Percentiles rank a stretch among this genome's conserved stretches.
Evolutionary conservation across 2,329 filamentous ascomycete genomes (phyloP).

Genomic region (Aureobasidium sp.): DNA sequence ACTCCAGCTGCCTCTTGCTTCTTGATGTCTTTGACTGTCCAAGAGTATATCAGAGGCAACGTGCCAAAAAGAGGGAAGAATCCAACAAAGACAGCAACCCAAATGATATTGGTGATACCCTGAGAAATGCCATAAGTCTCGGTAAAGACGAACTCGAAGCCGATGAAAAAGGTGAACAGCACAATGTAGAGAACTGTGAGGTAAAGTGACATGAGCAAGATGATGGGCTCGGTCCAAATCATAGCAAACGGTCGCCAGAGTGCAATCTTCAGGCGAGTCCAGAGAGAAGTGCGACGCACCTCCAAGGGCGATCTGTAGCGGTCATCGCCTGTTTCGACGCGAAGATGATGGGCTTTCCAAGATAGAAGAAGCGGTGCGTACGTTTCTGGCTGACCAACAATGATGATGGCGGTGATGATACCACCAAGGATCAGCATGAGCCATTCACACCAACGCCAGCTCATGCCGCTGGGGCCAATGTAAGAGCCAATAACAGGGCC

Average conservation of each 20-base stretch:
- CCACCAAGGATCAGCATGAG: conserved; percentile 29
- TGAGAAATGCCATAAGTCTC: conserved; percentile 35
- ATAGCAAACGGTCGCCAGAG: conserved; percentile 19
- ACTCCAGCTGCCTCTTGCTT: conserved; percentile 11
- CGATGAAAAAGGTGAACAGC: conserved; percentile 46
- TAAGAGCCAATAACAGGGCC: conserved; percentile 19
- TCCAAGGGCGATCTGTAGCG: conserved; percentile 20
- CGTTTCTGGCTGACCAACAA: conserved; percentile 44
- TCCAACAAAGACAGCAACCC: conserved; percentile 38
- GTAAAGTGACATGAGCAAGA: conserved; percentile 43
- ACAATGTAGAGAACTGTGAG: conserved; percentile 46
- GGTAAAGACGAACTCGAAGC: conserved; percentile 44
- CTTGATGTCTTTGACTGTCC: conserved; percentile 13
- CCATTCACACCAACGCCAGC: conserved; percentile 36
- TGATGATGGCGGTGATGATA: conserved; percentile 21
- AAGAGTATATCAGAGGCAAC: conserved; percentile 12
- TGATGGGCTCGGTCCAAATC: conserved; percentile 32
- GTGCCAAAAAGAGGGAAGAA: conserved; percentile 19
- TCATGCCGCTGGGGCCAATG: conserved; percentile 16
- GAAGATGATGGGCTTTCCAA: conserved; percentile 30
- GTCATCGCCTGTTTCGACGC: conserved; percentile 21
- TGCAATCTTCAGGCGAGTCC: conserved; percentile 16
- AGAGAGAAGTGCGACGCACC: conserved; percentile 15
- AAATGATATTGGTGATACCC: conserved; percentile 38
- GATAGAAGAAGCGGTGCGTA: conserved; percentile 35